A percentile compares a stretch with the other conserved stretches of the same genome.
Conservation (phyloP, 495 filamentous ascomycete species). For the Elaphomyces granulatus region DNA sequence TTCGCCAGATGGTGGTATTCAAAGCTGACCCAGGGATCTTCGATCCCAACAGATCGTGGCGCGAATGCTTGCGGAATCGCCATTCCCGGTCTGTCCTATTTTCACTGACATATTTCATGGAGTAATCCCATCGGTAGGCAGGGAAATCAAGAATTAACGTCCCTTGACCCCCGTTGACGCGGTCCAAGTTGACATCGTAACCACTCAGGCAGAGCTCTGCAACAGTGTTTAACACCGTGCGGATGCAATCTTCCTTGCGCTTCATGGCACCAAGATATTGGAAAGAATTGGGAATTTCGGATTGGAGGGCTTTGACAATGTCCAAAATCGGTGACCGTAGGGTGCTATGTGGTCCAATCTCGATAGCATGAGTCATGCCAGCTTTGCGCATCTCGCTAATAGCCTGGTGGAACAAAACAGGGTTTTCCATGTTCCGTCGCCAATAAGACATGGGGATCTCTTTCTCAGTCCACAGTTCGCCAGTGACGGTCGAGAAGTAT, state of each 20-base stretch:
- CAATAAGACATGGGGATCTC: slow-evolving; percentile 12
- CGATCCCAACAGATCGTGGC: slow-evolving; percentile 25
- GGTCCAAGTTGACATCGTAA: slow-evolving; percentile 1
- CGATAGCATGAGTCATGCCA: slow-evolving; percentile 10
- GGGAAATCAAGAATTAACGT: slow-evolving; percentile 26
- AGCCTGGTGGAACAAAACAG: slow-evolving; percentile 20
- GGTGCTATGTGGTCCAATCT: slow-evolving; percentile 20
- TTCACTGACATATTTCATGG: slow-evolving; percentile 26
- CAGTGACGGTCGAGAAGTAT: slow-evolving; percentile 17
- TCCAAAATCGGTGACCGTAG: slow-evolving; percentile 18
- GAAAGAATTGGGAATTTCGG: slow-evolving; percentile 8
- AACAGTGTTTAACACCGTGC: slow-evolving; percentile 5
- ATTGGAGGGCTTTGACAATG: slow-evolving; percentile 7
- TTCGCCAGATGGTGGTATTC: slow-evolving; percentile 30
- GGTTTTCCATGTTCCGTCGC: slow-evolving; percentile 18
- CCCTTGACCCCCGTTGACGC: slow-evolving; percentile 15
- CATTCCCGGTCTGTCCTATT: slow-evolving; percentile 25
- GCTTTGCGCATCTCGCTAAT: slow-evolving; percentile 4
- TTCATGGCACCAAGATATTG: slow-evolving; percentile 12
- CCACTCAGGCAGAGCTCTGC: slow-evolving; percentile 6
- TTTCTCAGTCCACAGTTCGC: neutral
- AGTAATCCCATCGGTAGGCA: slow-evolving; percentile 33
- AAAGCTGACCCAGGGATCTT: slow-evolving; percentile 19
- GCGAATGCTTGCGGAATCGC: slow-evolving; percentile 26
- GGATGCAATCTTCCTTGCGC: slow-evolving; percentile 11